These are phyloP conservation scores for Penicillium sp. DNA, from an alignment of 2,329 filamentous ascomycete species.

Conservation along the genomic window DNA sequence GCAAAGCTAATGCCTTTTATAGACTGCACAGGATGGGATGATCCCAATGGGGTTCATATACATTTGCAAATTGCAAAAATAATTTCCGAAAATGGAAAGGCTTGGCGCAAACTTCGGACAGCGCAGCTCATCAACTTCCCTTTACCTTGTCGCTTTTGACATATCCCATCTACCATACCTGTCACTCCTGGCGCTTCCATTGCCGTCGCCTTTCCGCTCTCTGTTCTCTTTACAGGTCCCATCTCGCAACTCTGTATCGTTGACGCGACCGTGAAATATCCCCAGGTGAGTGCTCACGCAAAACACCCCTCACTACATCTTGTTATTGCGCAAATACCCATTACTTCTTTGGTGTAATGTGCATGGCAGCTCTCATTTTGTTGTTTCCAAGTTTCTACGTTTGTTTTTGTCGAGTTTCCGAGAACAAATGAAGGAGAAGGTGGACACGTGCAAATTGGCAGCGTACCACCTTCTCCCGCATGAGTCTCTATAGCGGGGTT, in stretches of 20 bases:
- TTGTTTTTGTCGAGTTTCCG: neutral
- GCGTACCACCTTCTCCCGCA: neutral
- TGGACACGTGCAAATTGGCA: constrained; percentile 12
- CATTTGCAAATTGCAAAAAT: constrained; percentile 1
- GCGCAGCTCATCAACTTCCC: constrained; percentile 7
- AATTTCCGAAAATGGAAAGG: constrained; percentile 17
- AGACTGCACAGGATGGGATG: too few species aligned
- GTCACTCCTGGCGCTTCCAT: neutral
- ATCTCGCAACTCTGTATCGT: neutral
- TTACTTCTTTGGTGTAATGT: neutral
- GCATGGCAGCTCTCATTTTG: neutral
- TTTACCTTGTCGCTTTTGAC: constrained; percentile 1
- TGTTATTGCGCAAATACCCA: neutral
- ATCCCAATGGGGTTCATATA: too few species aligned
- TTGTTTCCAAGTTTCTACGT: neutral
- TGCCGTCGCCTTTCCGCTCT: constrained; percentile 1
- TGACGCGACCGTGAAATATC: neutral
- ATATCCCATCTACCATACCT: neutral
- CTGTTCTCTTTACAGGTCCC: neutral
- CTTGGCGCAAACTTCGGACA: constrained; percentile 21
- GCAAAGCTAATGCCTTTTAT: too few species aligned
- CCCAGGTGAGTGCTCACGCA: constrained; percentile 14
- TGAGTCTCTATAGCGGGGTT: neutral
- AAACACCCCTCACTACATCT: constrained; percentile 10
- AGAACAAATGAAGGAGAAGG: neutral